These are phyloP conservation scores for Tetrastigma voinierianum DNA, from an alignment of 164 flowering plant genomes.

Conservation along the genomic window DNA sequence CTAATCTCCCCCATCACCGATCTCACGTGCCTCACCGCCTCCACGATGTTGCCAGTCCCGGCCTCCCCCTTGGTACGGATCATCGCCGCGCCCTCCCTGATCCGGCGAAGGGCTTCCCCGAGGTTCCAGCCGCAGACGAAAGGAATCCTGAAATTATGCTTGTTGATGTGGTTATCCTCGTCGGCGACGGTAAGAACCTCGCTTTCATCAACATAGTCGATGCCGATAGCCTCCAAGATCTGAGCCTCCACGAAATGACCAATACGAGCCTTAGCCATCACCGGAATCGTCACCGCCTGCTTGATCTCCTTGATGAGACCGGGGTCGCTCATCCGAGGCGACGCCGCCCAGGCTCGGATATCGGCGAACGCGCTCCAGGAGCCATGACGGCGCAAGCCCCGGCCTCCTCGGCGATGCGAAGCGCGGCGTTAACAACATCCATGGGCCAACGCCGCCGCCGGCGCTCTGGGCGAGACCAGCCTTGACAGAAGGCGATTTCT, in stretches of 20 bases:
- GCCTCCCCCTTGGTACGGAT: slow-evolving; percentile 78
- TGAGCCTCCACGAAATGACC: slow-evolving; percentile 81
- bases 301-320: slow-evolving; percentile 68
- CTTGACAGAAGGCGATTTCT: slow-evolving; percentile 67
- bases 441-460: slow-evolving; percentile 74
- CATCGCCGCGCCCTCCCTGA: slow-evolving; percentile 80
- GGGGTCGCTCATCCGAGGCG: slow-evolving; percentile 71
- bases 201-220: slow-evolving; percentile 66
- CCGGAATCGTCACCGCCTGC: slow-evolving; percentile 67
- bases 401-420: slow-evolving; percentile 73
- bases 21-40: slow-evolving; percentile 73
- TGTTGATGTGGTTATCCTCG: slow-evolving; percentile 65
- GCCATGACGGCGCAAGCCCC: slow-evolving; percentile 84
- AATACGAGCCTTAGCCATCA: slow-evolving; percentile 74
- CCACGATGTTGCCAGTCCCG: slow-evolving; percentile 66
- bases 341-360: slow-evolving; percentile 74
- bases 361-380: slow-evolving; percentile 62
- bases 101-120: slow-evolving; percentile 65
- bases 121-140: slow-evolving; percentile 78
- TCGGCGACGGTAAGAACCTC: slow-evolving; percentile 60
- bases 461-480: slow-evolving; percentile 81
- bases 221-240: slow-evolving; percentile 62
- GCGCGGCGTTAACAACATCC: slow-evolving; percentile 74
- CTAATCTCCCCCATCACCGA: slow-evolving; percentile 77
- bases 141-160: slow-evolving; percentile 73